Percentiles rank a stretch among this genome's conserved stretches.
Conservation (phyloP, 2,329 filamentous ascomycete species). For the Alternaria hordeiaustralica region DNA sequence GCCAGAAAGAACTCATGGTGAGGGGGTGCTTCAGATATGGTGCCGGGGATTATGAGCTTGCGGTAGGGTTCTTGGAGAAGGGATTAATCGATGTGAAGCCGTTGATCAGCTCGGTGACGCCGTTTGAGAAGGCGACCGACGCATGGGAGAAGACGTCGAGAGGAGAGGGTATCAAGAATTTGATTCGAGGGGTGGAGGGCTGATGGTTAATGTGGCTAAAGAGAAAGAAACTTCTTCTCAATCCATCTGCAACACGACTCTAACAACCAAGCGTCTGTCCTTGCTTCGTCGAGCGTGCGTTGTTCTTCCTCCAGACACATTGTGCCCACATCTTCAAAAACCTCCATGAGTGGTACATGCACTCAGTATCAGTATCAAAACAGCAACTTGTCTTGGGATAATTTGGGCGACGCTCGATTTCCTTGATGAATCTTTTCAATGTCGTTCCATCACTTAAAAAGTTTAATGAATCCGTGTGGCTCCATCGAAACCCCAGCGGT, state of each 20-base stretch:
- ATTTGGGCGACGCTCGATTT: background rate
- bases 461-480: background rate
- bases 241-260: background rate
- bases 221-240: background rate
- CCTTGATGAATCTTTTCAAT: background rate
- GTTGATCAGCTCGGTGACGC: slow-evolving; percentile 38
- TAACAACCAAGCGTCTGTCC: background rate
- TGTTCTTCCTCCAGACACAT: background rate
- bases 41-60: slow-evolving; percentile 42
- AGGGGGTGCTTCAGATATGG: slow-evolving; percentile 43
- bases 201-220: slow-evolving; percentile 2
- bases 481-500: background rate
- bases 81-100: slow-evolving; percentile 32
- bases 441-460: too few species aligned
- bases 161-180: slow-evolving; percentile 44
- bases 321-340: background rate
- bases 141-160: slow-evolving; percentile 43
- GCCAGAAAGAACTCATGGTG: slow-evolving; percentile 76
- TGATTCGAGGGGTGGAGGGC: slow-evolving; percentile 38
- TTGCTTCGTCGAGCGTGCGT: background rate
- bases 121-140: slow-evolving; percentile 37
- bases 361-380: background rate
- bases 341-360: background rate
- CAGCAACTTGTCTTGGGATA: background rate
- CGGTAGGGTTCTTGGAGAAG: slow-evolving; percentile 31